A percentile compares a stretch with the other conserved stretches of the same genome.
phyloP scores from a whole-genome alignment of 1,139 yeast species.

The Fermentozyma sake region DNA sequence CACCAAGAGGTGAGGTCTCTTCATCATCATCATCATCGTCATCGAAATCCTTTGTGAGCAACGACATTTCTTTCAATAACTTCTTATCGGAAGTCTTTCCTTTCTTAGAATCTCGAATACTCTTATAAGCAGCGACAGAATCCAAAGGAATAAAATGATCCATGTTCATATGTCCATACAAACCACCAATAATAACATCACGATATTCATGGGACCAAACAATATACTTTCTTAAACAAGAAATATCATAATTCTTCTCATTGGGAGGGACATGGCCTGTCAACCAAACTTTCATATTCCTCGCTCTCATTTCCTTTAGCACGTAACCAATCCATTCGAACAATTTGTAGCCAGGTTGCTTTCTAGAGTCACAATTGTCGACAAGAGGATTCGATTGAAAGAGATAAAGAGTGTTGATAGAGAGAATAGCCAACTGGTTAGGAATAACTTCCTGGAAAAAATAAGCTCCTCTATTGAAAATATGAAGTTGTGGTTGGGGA shows the following conservation, averaged over 20 bases:
- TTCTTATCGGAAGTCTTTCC: constrained; percentile 7
- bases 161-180: constrained; percentile 85
- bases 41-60: constrained; percentile 3
- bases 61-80: constrained; percentile 2
- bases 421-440: constrained; percentile 66
- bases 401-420: constrained; percentile 72
- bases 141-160: constrained; percentile 82
- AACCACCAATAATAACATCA: constrained; percentile 76
- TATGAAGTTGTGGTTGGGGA: constrained; percentile 75
- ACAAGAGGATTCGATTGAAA: constrained; percentile 77
- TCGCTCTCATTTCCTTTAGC: constrained; percentile 64
- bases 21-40: constrained; percentile 10
- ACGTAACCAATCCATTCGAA: constrained; percentile 77
- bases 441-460: constrained; percentile 76
- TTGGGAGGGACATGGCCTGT: constrained; percentile 88
- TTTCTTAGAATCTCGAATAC: constrained; percentile 22
- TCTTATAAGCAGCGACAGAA: constrained; percentile 60
- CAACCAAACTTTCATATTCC: constrained; percentile 81
- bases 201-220: constrained; percentile 79
- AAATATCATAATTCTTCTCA: constrained; percentile 66
- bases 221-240: constrained; percentile 69
- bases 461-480: constrained; percentile 71
- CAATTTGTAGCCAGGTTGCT: constrained; percentile 75
- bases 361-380: constrained; percentile 67
- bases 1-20: constrained; percentile 6